A percentile compares a stretch with the other conserved stretches of the same genome.
Conservation (phyloP, 208 protist species). For the Leishmania mexicana region DNA sequence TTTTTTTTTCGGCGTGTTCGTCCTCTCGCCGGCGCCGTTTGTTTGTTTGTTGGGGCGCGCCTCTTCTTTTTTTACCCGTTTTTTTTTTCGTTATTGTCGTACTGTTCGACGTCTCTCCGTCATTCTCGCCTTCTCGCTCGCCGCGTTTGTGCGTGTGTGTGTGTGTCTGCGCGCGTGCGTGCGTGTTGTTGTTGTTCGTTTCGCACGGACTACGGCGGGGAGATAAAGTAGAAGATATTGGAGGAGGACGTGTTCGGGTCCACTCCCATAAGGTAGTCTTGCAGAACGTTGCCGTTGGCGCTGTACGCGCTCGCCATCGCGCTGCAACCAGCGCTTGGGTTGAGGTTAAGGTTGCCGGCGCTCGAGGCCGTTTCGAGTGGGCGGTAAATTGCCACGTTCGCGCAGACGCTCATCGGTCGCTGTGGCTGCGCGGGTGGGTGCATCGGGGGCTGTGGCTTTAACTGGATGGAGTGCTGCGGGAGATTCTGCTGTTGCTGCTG, state of each 20-base stretch:
- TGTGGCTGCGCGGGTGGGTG: constrained; percentile 14
- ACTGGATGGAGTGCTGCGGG: neutral
- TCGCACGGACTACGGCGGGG: neutral
- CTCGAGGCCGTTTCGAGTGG: constrained; percentile 1
- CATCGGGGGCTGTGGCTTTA: constrained; percentile 12
- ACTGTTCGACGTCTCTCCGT: too few relatives aligned
- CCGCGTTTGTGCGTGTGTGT: neutral
- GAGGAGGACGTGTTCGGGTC: constrained; percentile 19
- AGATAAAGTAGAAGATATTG: constrained; percentile 27
- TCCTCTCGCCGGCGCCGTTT: too few relatives aligned
- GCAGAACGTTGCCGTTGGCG: neutral
- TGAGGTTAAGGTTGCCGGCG: neutral
- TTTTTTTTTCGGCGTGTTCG: too few relatives aligned
- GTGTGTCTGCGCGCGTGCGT: neutral
- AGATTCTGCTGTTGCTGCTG: constrained; percentile 16
- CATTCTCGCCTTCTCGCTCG: too few relatives aligned
- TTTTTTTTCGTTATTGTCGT: too few relatives aligned
- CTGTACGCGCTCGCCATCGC: neutral
- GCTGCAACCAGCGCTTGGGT: neutral
- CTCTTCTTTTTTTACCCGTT: too few relatives aligned
- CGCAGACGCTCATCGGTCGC: neutral
- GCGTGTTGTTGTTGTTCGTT: neutral
- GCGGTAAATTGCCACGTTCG: constrained; percentile 14
- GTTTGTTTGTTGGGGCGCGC: too few relatives aligned
- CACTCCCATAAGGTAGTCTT: constrained; percentile 18